These are phyloP conservation scores for Paspalum vaginatum DNA, from an alignment of 176 grass and related monocot genomes.

Conservation along the genomic window DNA sequence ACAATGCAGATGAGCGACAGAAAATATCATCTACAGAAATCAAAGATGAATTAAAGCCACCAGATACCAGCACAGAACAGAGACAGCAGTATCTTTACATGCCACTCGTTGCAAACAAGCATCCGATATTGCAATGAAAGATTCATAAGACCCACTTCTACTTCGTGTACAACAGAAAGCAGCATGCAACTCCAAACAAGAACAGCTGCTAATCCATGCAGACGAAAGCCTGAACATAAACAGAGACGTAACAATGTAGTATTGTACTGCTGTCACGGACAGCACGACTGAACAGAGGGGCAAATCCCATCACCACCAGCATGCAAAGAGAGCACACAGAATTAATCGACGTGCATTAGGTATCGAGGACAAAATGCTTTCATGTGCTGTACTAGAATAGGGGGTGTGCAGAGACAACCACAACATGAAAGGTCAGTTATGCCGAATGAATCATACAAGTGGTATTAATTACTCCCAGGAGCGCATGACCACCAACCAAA, in stretches of 20 bases:
- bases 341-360: slow-evolving; percentile 40
- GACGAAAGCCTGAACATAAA: slow-evolving; percentile 26
- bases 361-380: slow-evolving; percentile 16
- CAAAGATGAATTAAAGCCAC: slow-evolving; percentile 17
- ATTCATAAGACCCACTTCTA: slow-evolving; percentile 15
- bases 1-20: slow-evolving; percentile 10
- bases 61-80: slow-evolving; percentile 39
- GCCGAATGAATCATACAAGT: slow-evolving; percentile 25
- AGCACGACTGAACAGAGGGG: slow-evolving; percentile 25
- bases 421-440: slow-evolving; percentile 24
- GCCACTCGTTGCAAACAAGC: slow-evolving; percentile 31
- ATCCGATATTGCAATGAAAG: slow-evolving; percentile 18
- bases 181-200: slow-evolving; percentile 45
- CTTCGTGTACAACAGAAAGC: slow-evolving; percentile 18
- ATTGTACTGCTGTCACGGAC: slow-evolving; percentile 23
- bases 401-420: slow-evolving; percentile 24
- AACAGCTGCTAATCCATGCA: slow-evolving; percentile 32
- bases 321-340: slow-evolving; percentile 36
- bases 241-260: slow-evolving; percentile 36
- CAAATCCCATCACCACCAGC: slow-evolving; percentile 27
- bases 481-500: slow-evolving; percentile 32
- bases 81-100: slow-evolving; percentile 2
- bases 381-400: slow-evolving; percentile 39
- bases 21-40: slow-evolving; percentile 11
- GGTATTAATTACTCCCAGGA: slow-evolving; percentile 26